phyloP scores from a whole-genome alignment of 176 grass and related monocot genomes.

The Musa itinerans region DNA sequence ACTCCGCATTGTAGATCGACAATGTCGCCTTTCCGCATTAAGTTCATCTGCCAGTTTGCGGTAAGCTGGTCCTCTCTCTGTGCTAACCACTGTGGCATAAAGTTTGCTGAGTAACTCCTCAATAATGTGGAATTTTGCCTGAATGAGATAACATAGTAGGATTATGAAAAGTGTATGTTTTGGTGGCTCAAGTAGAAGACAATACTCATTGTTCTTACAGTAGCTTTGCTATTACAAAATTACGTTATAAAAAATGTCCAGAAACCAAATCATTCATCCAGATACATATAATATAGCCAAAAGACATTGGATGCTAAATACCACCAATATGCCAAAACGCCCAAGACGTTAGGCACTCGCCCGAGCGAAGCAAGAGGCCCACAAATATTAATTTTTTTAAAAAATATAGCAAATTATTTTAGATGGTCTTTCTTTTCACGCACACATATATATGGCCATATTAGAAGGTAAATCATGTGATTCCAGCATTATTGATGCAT shows the following conservation, averaged over 20 bases:
- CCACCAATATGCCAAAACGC: too few relatives aligned
- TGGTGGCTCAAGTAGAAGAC: constrained; percentile 10
- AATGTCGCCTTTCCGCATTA: constrained; percentile 67
- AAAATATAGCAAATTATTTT: constrained; percentile 11
- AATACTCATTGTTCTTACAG: not conserved
- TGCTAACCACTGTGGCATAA: constrained; percentile 74
- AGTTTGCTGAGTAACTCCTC: constrained; percentile 90
- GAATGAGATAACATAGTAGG: constrained; percentile 14
- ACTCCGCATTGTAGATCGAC: constrained; percentile 58
- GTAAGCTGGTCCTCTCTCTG: constrained; percentile 78
- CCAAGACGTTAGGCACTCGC: too few relatives aligned
- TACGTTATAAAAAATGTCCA: too few relatives aligned
- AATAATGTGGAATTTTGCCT: constrained; percentile 94
- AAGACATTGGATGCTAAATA: too few relatives aligned
- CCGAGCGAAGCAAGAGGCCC: too few relatives aligned
- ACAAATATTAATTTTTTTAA: too few relatives aligned
- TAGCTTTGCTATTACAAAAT: too few relatives aligned
- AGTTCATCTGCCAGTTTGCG: constrained; percentile 62
- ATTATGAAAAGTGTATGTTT: not conserved
- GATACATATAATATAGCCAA: too few relatives aligned
- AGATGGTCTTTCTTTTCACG: not conserved
- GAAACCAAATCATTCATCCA: too few relatives aligned
- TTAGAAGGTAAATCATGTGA: too few relatives aligned
- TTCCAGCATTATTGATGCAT: too few relatives aligned
- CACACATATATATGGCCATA: too few relatives aligned